Evolutionary conservation across 2,329 filamentous ascomycete species (phyloP).

Genomic region (Macrophomina pseudophaseolina): DNA sequence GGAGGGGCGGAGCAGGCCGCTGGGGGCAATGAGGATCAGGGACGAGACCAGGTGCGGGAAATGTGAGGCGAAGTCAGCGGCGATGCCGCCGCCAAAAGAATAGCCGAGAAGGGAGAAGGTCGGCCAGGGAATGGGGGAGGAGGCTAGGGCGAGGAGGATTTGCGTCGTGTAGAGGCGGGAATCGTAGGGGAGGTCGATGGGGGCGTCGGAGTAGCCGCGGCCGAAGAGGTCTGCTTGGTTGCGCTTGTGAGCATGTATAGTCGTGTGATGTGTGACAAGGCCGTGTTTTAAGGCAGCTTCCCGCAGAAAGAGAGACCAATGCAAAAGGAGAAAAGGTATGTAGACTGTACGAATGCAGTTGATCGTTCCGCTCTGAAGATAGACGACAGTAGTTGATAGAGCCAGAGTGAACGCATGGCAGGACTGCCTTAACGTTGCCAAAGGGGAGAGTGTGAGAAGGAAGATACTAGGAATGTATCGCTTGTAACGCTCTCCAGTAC

Average conservation of each 20-base stretch:
- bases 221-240: conserved; percentile 68
- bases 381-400: no score
- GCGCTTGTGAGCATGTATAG: no score
- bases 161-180: conserved; percentile 75
- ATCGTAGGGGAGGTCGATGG: conserved; percentile 71
- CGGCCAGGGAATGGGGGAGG: conserved; percentile 72
- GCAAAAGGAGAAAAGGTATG: no score
- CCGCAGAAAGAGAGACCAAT: no score
- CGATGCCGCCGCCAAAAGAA: conserved; percentile 77
- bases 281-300: no score
- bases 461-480: no score
- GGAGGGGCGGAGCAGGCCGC: conserved; percentile 71
- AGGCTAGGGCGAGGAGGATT: conserved; percentile 71
- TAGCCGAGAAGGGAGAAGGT: conserved; percentile 78
- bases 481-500: no score
- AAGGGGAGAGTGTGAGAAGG: no score
- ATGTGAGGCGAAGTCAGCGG: conserved; percentile 70
- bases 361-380: no score
- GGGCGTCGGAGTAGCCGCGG: conserved; percentile 76
- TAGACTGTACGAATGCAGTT: no score
- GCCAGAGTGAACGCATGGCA: no score
- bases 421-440: no score
- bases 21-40: conserved; percentile 78
- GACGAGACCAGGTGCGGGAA: conserved; percentile 71
- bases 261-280: neutral